A percentile compares a stretch with the other conserved stretches of the same genome.
These are phyloP conservation scores for Erysimum cheiri DNA, from an alignment of 441 rosid species.

Conservation along the genomic window DNA sequence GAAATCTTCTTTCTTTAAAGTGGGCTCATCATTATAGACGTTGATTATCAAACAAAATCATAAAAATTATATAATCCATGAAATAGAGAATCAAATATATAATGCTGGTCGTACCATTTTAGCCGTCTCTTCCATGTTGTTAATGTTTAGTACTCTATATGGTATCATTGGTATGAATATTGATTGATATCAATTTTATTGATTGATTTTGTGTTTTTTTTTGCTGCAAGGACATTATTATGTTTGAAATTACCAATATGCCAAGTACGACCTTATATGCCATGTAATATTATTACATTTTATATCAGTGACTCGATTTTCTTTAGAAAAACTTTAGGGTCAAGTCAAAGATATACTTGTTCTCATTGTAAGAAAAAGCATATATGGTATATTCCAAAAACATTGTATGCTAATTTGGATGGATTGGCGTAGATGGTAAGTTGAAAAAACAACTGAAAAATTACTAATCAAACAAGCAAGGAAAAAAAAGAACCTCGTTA, in stretches of 20 bases:
- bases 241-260: background rate
- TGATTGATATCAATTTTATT: constrained; percentile 1
- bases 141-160: no score
- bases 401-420: background rate
- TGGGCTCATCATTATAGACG: constrained; percentile 13
- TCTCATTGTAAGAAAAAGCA: background rate
- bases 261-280: background rate
- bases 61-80: no score
- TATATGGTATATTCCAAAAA: constrained; percentile 22
- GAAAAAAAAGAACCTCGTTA: no score
- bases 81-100: no score
- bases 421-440: background rate
- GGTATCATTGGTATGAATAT: constrained; percentile 10
- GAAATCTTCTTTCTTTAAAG: background rate
- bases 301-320: background rate
- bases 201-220: background rate
- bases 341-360: background rate
- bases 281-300: background rate
- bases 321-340: background rate
- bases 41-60: background rate
- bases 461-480: no score
- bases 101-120: no score
- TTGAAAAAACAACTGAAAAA: no score
- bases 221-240: background rate
- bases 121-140: background rate